A percentile compares a stretch with the other conserved stretches of the same genome.
Conservation (phyloP, 148 eudicot genomes). For the Chenopodium quinoa region DNA sequence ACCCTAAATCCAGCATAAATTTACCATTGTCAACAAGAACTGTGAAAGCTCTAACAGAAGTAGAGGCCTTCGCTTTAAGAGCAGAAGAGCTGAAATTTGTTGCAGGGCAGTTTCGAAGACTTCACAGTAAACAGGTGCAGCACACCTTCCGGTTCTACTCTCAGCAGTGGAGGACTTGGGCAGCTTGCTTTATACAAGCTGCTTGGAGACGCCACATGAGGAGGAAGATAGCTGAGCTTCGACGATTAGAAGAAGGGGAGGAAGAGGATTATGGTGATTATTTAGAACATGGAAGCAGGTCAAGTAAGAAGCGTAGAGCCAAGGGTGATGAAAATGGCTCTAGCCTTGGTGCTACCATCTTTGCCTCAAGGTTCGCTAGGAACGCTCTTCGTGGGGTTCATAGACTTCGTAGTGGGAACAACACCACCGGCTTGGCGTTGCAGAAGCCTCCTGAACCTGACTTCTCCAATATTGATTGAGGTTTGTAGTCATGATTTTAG, state of each 20-base stretch:
- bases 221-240: conserved; percentile 59
- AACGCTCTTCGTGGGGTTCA: conserved; percentile 86
- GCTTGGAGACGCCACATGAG: conserved; percentile 82
- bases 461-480: conserved; percentile 44
- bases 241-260: conserved; percentile 60
- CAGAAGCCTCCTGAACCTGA: conserved; percentile 97
- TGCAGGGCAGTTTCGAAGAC: conserved; percentile 90
- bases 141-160: conserved; percentile 91
- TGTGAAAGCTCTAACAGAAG: conserved; percentile 80
- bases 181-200: conserved; percentile 90
- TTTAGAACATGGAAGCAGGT: conserved; percentile 19
- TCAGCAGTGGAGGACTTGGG: conserved; percentile 98
- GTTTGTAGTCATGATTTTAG: not conserved
- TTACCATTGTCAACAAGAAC: conserved; percentile 92
- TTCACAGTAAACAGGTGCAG: conserved; percentile 93
- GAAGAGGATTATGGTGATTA: conserved; percentile 26
- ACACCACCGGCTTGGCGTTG: conserved; percentile 50
- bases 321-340: conserved; percentile 37
- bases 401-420: conserved; percentile 50
- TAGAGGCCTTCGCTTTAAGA: conserved; percentile 82
- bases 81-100: conserved; percentile 95
- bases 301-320: conserved; percentile 14
- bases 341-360: conserved; percentile 65
- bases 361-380: conserved; percentile 73
- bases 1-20: conserved; percentile 79